Conservation (phyloP, 169 alveolate genomes). For the Cryptosporidium ubiquitum region DNA sequence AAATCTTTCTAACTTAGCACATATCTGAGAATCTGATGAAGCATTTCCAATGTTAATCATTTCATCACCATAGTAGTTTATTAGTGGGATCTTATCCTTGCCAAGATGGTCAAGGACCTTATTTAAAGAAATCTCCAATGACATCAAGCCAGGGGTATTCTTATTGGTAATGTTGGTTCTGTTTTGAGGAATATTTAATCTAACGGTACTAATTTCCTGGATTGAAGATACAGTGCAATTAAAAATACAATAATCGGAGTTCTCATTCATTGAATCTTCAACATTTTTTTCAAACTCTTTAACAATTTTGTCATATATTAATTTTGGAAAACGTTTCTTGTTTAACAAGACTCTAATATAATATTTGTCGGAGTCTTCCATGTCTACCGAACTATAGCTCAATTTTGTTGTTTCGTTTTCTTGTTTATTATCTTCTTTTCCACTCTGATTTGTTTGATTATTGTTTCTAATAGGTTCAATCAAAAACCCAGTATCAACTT, state of each 20-base stretch:
- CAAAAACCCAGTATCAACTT: conserved; percentile 12
- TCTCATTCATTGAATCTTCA: conserved; percentile 2
- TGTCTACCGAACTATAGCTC: background rate
- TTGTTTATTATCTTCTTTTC: background rate
- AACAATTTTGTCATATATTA: background rate
- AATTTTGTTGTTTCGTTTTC: background rate
- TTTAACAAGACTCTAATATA: conserved; percentile 30
- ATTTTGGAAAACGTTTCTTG: conserved; percentile 29
- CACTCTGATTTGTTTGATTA: background rate
- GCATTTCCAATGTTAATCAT: conserved; percentile 39
- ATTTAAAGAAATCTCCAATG: conserved; percentile 45
- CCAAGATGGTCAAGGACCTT: conserved; percentile 54
- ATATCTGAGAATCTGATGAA: conserved; percentile 8
- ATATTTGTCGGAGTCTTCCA: background rate
- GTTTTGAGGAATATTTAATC: conserved; percentile 60
- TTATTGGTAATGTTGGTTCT: conserved; percentile 1
- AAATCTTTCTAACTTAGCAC: background rate
- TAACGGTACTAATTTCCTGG: conserved; percentile 57
- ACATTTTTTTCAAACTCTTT: conserved; percentile 24
- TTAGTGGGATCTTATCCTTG: conserved; percentile 24
- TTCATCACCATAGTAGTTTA: conserved; percentile 58
- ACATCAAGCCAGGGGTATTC: background rate
- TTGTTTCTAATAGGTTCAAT: conserved; percentile 1
- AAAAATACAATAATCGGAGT: conserved; percentile 17
- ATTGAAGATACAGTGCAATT: conserved; percentile 44